Conservation (phyloP, 2,329 filamentous ascomycete species). For the Penicillium sp. region DNA sequence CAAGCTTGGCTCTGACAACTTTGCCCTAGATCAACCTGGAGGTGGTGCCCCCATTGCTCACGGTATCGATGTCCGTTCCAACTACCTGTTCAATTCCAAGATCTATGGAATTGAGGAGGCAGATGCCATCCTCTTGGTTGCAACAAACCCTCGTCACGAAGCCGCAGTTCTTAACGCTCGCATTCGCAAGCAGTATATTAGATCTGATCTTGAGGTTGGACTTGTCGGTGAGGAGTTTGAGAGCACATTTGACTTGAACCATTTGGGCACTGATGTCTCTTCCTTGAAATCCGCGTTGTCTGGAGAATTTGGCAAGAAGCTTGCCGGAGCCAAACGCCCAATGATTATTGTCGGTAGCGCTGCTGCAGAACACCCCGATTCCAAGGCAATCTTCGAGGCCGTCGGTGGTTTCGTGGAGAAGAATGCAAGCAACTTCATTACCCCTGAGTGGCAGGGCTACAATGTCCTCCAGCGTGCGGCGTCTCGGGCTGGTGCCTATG, state of each 20-base stretch:
- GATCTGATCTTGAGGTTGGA: conserved; percentile 89
- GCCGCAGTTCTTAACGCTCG: conserved; percentile 93
- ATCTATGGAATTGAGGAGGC: conserved; percentile 93
- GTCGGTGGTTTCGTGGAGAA: conserved; percentile 91
- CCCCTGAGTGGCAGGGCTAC: conserved; percentile 92
- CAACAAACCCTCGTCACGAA: conserved; percentile 93
- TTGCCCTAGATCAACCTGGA: conserved; percentile 84
- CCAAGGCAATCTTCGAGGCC: conserved; percentile 89
- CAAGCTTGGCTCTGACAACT: conserved; percentile 92
- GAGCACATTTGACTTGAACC: conserved; percentile 93
- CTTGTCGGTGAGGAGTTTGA: conserved; percentile 88
- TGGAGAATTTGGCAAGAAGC: conserved; percentile 89
- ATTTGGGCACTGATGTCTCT: conserved; percentile 75
- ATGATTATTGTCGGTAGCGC: conserved; percentile 97
- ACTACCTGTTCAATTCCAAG: conserved; percentile 94
- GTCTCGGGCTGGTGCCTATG: conserved; percentile 88
- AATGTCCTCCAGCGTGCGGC: conserved; percentile 93
- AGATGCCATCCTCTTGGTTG: conserved; percentile 85
- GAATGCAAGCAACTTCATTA: conserved; percentile 83
- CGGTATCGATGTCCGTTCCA: conserved; percentile 88
- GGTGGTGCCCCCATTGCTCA: conserved; percentile 84
- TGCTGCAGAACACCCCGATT: conserved; percentile 84
- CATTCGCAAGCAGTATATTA: conserved; percentile 96
- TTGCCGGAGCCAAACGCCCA: conserved; percentile 79
- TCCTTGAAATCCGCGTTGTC: conserved; percentile 81